Conservation (phyloP, 192 early-diverging fungal species). For the Coemansia sp. region DNA sequence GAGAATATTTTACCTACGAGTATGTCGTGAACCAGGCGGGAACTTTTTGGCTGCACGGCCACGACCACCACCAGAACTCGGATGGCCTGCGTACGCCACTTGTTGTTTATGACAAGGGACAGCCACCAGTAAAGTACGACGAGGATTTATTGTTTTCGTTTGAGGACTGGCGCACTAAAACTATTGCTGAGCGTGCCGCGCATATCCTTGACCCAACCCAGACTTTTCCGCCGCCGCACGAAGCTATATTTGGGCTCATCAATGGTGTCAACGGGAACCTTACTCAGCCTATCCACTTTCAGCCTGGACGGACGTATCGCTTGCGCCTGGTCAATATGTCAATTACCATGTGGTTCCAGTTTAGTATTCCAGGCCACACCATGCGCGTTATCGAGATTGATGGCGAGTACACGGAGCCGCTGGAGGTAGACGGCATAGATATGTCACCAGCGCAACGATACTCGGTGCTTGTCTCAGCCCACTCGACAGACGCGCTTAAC, state of each 20-base stretch:
- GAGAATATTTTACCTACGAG: conserved; percentile 60
- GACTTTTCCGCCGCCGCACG: conserved; percentile 57
- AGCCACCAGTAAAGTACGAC: conserved; percentile 56
- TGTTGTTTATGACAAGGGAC: conserved; percentile 56
- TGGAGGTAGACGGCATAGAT: conserved; percentile 52
- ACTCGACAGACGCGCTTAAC: conserved; percentile 56
- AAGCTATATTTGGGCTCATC: conserved; percentile 43
- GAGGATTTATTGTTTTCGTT: conserved; percentile 61
- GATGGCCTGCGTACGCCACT: conserved; percentile 72
- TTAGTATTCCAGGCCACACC: conserved; percentile 68
- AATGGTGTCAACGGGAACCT: conserved; percentile 45
- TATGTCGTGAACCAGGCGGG: conserved; percentile 64
- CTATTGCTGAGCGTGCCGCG: conserved; percentile 48
- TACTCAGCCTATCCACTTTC: conserved; percentile 56
- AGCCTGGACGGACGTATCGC: conserved; percentile 70
- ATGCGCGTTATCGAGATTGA: conserved; percentile 76
- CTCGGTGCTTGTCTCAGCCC: conserved; percentile 71
- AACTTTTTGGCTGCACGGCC: conserved; percentile 80
- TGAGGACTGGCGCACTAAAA: conserved; percentile 64
- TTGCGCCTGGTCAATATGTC: conserved; percentile 75
- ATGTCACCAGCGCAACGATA: conserved; percentile 70
- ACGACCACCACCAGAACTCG: conserved; percentile 64
- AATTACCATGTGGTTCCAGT: conserved; percentile 60
- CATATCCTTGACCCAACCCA: conserved; percentile 49
- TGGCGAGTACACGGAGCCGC: conserved; percentile 59